Percentiles rank a stretch among this genome's conserved stretches.
Evolutionary conservation across 2,329 filamentous ascomycete species (phyloP).

Genomic region (Penicillium sp.): DNA sequence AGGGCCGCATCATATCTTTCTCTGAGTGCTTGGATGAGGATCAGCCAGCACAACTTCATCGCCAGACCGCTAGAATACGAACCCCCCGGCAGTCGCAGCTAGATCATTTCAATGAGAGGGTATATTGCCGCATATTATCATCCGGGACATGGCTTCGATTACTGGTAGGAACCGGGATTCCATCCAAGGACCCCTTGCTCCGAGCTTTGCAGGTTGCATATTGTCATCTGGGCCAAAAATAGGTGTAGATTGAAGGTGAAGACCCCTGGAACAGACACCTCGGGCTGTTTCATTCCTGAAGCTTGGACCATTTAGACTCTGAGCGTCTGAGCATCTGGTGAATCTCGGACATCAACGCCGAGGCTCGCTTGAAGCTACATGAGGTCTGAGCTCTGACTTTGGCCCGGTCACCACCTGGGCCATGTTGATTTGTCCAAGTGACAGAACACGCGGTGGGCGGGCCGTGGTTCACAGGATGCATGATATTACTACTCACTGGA

Average conservation of each 20-base stretch:
- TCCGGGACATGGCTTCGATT: not conserved
- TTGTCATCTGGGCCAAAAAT: not conserved
- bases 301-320: not conserved
- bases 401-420: not conserved
- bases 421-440: not conserved
- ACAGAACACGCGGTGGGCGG: not conserved
- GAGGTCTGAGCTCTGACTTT: not conserved
- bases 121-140: not conserved
- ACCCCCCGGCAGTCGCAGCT: not conserved
- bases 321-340: not conserved
- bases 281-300: not conserved
- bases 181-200: not conserved
- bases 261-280: not conserved
- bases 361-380: not conserved
- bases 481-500: not conserved
- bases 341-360: not conserved
- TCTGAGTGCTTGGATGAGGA: constrained; percentile 1
- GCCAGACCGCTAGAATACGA: not conserved
- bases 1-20: not conserved
- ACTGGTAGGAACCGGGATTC: not conserved
- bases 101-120: not conserved
- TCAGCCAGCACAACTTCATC: constrained; percentile 3
- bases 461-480: not conserved
- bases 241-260: not conserved
- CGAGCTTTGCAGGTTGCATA: not conserved